Evolutionary conservation across 176 grass and related monocot genomes (phyloP), one percentile per base, ranked within the genome.

Genomic region (Ananas comosus): DNA sequence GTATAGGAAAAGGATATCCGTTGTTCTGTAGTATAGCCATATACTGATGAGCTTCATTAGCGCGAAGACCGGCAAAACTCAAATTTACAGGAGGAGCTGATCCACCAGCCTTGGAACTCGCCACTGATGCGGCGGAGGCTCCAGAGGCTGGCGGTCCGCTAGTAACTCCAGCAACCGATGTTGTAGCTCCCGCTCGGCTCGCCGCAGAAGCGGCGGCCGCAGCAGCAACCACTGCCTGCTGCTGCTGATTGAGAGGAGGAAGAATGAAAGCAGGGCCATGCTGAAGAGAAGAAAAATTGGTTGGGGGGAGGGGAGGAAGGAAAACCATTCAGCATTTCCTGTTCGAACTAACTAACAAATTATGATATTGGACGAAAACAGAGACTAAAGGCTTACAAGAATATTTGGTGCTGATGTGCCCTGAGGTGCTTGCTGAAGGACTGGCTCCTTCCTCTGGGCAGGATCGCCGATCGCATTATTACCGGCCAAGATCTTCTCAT

Each of bases 181-280:
- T 92, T 72, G 76, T 54, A 66, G 84, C 82, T 0, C 76, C 85
- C n/a, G 66, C 70, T 82, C 86, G 80, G 51, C 63, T 80, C 27
- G 80, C 86, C 24, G 75, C 86, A 51, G 77, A 76, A 70, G 77
- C 82, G 13, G 80, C 85, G 13, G 83, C 85, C 50, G 83, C 82
- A 0, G 80, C 80, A 48, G 51, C 72, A 28, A 72, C 78, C 42
- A 74, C 83, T 12, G 85, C 77, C 16, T 86, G 83, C 4, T 91
- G 89, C 61, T 90, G 92, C 59, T 89, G 95, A 63, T 92, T 93
- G 66, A 99, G 75, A 22, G 95, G 84, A 71, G 95, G 84, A 71
- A 94, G 91, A 59, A 99, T 80, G 61, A 99, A 94, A 59, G 95
- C 75, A 59, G 87, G 95, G 21, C 64, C 82, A 59, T 84, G 90